Conservation (phyloP, 495 filamentous ascomycete species). For the Podospora anserina region DNA sequence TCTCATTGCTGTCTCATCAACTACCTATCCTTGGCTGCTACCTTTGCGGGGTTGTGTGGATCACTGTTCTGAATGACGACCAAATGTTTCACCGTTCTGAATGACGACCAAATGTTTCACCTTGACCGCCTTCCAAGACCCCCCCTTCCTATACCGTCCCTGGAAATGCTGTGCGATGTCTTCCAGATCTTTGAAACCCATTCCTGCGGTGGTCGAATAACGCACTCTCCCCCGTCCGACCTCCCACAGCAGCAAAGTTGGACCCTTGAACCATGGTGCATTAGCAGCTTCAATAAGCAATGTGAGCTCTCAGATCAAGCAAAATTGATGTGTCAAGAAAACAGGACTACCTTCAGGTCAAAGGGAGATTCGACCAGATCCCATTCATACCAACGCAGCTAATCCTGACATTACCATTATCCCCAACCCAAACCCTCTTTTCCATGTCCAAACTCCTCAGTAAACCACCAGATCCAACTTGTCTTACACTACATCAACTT, state of each 20-base stretch:
- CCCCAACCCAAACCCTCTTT: neutral
- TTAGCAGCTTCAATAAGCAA: neutral
- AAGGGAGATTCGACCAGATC: neutral
- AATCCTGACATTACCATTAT: neutral
- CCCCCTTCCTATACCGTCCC: neutral
- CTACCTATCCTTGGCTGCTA: no score
- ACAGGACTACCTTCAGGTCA: neutral
- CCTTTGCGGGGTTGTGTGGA: neutral
- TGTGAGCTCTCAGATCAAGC: neutral
- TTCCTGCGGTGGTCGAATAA: no score
- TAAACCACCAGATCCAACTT: neutral
- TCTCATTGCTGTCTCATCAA: no score
- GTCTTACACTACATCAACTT: neutral
- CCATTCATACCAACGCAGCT: neutral
- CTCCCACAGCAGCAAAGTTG: neutral
- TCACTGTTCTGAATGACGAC: neutral
- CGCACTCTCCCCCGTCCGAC: neutral
- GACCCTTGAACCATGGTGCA: neutral
- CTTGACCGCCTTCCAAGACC: neutral
- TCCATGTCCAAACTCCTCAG: neutral
- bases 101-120: neutral
- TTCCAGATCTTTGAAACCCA: neutral
- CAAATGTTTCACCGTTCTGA: neutral
- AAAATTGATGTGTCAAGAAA: neutral
- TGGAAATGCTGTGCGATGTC: neutral